phyloP scores from a whole-genome alignment of 208 protist species.

The Wallacemonas collosoma region DNA sequence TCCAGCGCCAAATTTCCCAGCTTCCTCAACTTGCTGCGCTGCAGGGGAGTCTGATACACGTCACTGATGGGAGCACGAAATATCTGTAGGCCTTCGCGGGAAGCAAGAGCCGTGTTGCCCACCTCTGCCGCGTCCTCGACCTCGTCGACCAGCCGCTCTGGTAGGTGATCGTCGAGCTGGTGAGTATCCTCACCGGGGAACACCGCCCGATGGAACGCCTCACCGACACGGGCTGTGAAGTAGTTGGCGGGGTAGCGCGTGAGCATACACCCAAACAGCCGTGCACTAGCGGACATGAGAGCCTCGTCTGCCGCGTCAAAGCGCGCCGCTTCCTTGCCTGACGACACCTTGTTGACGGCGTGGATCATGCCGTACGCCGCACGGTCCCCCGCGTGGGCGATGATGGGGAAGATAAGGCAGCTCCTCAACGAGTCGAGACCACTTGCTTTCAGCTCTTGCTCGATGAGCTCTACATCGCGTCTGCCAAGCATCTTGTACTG shows the following conservation, averaged over 20 bases:
- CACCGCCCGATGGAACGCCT: conserved; percentile 40
- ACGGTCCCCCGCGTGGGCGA: conserved; percentile 36
- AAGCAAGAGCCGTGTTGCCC: conserved; percentile 52
- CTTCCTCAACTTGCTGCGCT: conserved; percentile 43
- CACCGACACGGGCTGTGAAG: conserved; percentile 58
- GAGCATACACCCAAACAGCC: conserved; percentile 72
- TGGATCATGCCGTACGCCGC: conserved; percentile 80
- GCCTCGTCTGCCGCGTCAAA: conserved; percentile 71
- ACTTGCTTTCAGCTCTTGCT: conserved; percentile 39
- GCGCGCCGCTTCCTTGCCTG: conserved; percentile 17
- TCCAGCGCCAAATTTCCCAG: conserved; percentile 36
- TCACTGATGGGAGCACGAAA: conserved; percentile 71
- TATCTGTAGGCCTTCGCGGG: conserved; percentile 46
- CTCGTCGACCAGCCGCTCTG: conserved; percentile 45
- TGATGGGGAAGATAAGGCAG: conserved; percentile 86
- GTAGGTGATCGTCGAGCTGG: conserved; percentile 52
- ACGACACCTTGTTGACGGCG: conserved; percentile 79
- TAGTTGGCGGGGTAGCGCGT: conserved; percentile 65
- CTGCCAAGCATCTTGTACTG: conserved; percentile 27
- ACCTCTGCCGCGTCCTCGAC: conserved; percentile 70
- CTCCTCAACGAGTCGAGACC: conserved; percentile 75
- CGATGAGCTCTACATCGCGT: conserved; percentile 34
- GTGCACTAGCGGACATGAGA: conserved; percentile 47
- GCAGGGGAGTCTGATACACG: conserved; percentile 67
- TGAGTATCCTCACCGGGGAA: conserved; percentile 28